Evolutionary conservation across 805 yeast species (phyloP), one percentile per base, ranked within the genome.

Genomic region (Candida ovalis): DNA sequence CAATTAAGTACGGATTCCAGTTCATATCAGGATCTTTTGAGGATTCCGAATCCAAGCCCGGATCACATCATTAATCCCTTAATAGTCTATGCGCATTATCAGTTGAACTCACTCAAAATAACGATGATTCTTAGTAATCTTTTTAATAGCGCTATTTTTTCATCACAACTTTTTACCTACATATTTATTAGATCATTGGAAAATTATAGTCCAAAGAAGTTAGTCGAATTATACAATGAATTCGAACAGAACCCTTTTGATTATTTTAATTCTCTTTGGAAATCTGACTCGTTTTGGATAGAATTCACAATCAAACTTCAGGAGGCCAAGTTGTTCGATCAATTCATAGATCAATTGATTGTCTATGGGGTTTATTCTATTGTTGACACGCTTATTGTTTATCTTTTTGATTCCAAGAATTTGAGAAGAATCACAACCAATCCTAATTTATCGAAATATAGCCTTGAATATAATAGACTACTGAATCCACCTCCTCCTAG

Each of bases 301-400:
- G 48, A 39, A 6, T 42, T 60, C 2, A 17, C 52, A 6, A n/a
- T 35, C 10, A 45, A 50, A 27, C 27, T 57, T 21, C 40, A 43
- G n/a, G 38, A 41, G n/a, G 12, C 38, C 13, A 46, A 46, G 4
- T 46, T 49, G 23, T 45, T 57, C 12, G 58, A 51, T 4, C 22
- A 23, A 3, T 46, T 62, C 8, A 27, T 58, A 22, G 48, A 57
- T 30, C 52, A 51, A 12, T 19, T 55, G 12, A 48, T 62, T 7
- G 48, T 62, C 6, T 61, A 59, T 48, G 67, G 67, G 10, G 55
- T 54, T 25, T 33, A 47, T n/a, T 52, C 63, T 8, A 45, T 61
- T 4, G 43, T 59, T 15, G 61, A 56, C 15, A 49, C 56, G 2
- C 36, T 63, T 3, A 50, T 60, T 2, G 8, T n/a, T 5, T 46